These are phyloP conservation scores for Podaxis sp. DNA, from an alignment of 768 basidiomycete genomes.

Conservation along the genomic window DNA sequence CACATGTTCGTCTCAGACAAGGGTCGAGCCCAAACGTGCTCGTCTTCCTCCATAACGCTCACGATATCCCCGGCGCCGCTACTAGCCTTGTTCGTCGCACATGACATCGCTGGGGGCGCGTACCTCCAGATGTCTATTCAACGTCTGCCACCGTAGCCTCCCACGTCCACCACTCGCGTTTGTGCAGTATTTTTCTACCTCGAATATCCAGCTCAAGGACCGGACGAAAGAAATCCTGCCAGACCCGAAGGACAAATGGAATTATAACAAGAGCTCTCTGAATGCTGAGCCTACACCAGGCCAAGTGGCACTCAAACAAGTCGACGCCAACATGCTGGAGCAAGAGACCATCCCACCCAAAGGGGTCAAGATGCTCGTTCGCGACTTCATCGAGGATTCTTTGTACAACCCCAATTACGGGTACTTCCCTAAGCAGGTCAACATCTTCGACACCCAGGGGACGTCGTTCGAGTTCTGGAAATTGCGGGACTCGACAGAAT, in stretches of 20 bases:
- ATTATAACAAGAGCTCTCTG: conserved; percentile 71
- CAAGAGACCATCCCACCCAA: conserved; percentile 58
- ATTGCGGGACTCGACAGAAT: conserved; percentile 68
- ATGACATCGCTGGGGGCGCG: conserved; percentile 35
- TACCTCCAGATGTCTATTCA: conserved; percentile 31
- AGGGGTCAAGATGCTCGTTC: conserved; percentile 87
- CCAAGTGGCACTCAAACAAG: conserved; percentile 42
- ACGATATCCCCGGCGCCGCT: background rate
- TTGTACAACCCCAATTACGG: conserved; percentile 98
- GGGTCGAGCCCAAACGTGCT: background rate
- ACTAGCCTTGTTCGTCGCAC: conserved; percentile 17
- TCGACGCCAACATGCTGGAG: conserved; percentile 73
- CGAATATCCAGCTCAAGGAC: background rate
- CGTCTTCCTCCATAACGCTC: background rate
- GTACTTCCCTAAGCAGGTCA: conserved; percentile 92
- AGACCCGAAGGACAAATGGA: conserved; percentile 61
- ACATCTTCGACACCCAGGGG: conserved; percentile 74
- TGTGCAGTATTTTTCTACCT: conserved; percentile 3
- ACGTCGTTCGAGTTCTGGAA: conserved; percentile 63
- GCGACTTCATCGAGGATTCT: conserved; percentile 96
- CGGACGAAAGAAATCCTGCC: conserved; percentile 13
- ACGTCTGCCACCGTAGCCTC: conserved; percentile 18
- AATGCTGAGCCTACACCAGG: conserved; percentile 45
- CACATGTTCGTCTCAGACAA: conserved; percentile 6
- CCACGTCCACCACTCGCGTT: background rate